A percentile compares a stretch with the other conserved stretches of the same genome.
Conservation (phyloP, 192 early-diverging fungal genomes). For the Coemansia sp. region DNA sequence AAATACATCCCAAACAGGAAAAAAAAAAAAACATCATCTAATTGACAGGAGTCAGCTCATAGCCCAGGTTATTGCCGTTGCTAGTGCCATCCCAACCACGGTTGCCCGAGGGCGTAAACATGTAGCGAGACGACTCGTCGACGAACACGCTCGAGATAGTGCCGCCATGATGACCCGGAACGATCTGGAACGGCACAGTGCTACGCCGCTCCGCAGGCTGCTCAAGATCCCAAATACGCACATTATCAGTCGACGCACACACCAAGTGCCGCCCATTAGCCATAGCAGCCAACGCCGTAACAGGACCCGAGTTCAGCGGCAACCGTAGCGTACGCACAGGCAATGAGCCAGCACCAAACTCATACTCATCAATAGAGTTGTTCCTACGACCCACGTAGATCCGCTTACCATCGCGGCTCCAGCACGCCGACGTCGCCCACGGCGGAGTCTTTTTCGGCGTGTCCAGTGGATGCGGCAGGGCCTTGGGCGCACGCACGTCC, state of each 20-base stretch:
- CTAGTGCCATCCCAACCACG: slow-evolving; percentile 94
- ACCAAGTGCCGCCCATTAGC: slow-evolving; percentile 81
- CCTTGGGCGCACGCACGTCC: slow-evolving; percentile 67
- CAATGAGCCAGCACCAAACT: slow-evolving; percentile 62
- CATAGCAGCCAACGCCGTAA: slow-evolving; percentile 73
- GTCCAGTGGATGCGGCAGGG: slow-evolving; percentile 56
- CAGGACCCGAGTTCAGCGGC: slow-evolving; percentile 87
- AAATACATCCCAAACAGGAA: neutral
- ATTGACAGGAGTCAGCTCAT: slow-evolving; percentile 68
- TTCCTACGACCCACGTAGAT: slow-evolving; percentile 89
- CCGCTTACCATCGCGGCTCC: slow-evolving; percentile 81
- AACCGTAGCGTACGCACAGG: slow-evolving; percentile 75
- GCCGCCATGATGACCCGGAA: slow-evolving; percentile 93
- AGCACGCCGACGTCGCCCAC: slow-evolving; percentile 74
- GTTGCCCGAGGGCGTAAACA: slow-evolving; percentile 92
- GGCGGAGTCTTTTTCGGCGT: slow-evolving; percentile 69
- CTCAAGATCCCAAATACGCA: slow-evolving; percentile 87
- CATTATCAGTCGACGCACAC: slow-evolving; percentile 90
- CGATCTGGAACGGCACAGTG: slow-evolving; percentile 83
- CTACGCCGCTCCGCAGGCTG: slow-evolving; percentile 49
- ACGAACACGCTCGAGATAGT: slow-evolving; percentile 68
- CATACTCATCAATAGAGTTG: slow-evolving; percentile 91
- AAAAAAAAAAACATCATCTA: neutral
- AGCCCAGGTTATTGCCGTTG: slow-evolving; percentile 84
- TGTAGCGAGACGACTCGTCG: slow-evolving; percentile 71